Base-by-base conservation (phyloP, 352 stramenopile species). In the Phytopythium kandeliae region DNA sequence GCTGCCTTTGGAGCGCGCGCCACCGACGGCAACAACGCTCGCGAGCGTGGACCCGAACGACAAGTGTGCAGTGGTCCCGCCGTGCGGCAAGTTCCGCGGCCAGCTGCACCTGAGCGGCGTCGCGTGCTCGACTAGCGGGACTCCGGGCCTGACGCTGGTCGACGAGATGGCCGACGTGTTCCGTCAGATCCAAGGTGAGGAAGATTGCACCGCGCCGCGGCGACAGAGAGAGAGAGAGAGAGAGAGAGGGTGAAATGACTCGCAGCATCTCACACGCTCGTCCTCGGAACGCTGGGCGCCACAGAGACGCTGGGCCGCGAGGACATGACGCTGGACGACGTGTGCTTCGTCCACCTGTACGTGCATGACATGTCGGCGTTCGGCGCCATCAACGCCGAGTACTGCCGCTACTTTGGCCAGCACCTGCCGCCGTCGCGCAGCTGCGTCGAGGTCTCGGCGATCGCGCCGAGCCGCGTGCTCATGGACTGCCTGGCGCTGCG, bases 341-440 rank as follows among this genome's bases (percentile, higher is more conserved):
- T 98, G 12, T 84, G 96, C 46, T 98, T 98, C 67, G 93, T 98
- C 17, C 95, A 99, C 61, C 55, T 99, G 19, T 99, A 98, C 59
- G 73, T 99, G 2, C 79, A 78, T 10, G 78, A 98, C 68, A 99
- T 99, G 80, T 63, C 54, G 17, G 67, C 92, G 36, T 99, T 99
- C 66, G 67, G 59, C 4, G 75, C 70, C 19, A 86, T 99, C 47
- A 99, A 99, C 65, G 58, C 70, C 15, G 81, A 93, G 55, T 99
- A 99, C 60, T 90, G 81, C 63, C 71, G 79, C 46, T 93, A 89
- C 52, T 97, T 99, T 51, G 79, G 82, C 13, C 80, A 78, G 48
- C 61, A 65, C 45, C 58, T 86, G 57, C 89, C 89, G 33, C 84
- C 89, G 5, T 97, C 80, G 17, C 79, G 89, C 36, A 89, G 80